Conservation (phyloP, 108 stramenopile species). For the Skeletonema costatum region DNA sequence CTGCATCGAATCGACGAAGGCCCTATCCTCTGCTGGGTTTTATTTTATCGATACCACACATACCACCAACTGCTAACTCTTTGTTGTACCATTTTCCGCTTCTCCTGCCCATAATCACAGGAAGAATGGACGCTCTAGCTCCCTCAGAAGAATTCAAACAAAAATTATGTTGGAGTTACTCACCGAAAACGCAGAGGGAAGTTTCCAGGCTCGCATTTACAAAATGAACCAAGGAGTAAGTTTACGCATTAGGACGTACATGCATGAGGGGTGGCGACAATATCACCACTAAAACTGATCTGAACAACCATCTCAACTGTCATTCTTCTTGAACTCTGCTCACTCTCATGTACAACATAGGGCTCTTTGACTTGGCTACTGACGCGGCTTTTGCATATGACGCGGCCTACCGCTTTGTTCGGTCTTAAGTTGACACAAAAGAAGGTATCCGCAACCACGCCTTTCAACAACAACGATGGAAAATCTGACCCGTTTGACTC, state of each 20-base stretch:
- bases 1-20: too few relatives aligned
- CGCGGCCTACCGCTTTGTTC: neutral
- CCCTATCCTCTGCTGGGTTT: too few relatives aligned
- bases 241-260: neutral
- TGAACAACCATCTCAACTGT: neutral
- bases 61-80: neutral
- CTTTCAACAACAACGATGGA: neutral
- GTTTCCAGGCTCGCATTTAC: neutral
- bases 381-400: slow-evolving; percentile 1
- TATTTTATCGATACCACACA: neutral
- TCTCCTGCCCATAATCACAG: neutral
- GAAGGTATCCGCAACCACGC: neutral
- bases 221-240: slow-evolving; percentile 3
- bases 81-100: neutral
- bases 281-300: neutral
- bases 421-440: neutral
- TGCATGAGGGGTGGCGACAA: neutral
- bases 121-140: neutral
- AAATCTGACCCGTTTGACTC: neutral
- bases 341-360: neutral
- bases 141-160: neutral
- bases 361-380: neutral
- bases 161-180: neutral
- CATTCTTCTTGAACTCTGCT: neutral
- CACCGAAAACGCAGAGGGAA: neutral